Evolutionary conservation across 176 grass and related monocot species (phyloP).

Genomic region (Oryza nivara): DNA sequence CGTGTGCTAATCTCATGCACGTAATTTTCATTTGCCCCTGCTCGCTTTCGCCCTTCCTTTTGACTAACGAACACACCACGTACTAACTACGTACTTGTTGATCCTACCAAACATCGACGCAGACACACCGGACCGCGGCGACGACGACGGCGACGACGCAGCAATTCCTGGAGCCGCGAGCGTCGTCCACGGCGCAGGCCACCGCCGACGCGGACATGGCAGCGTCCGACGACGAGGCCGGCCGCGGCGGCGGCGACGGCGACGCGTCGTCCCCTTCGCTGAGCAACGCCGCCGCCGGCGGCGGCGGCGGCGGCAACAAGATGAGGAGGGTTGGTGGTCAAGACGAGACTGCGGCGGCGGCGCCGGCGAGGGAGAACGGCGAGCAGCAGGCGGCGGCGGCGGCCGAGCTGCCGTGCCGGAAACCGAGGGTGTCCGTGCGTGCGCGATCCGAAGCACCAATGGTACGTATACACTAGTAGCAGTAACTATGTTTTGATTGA

Average conservation of each 20-base stretch:
- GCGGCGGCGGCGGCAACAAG: not conserved
- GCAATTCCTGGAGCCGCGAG: slow-evolving; percentile 55
- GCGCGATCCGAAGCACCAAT: slow-evolving; percentile 90
- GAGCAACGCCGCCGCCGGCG: slow-evolving; percentile 19
- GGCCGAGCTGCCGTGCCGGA: slow-evolving; percentile 65
- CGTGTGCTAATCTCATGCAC: slow-evolving; percentile 42
- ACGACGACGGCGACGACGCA: slow-evolving; percentile 29
- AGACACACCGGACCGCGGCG: slow-evolving; percentile 33
- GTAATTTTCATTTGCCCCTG: slow-evolving; percentile 31
- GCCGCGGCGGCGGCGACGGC: not conserved
- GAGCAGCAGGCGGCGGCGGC: slow-evolving; percentile 52
- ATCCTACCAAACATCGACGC: slow-evolving; percentile 42
- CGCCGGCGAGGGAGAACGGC: slow-evolving; percentile 1
- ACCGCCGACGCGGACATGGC: not conserved
- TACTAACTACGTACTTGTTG: slow-evolving; percentile 18
- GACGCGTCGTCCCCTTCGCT: slow-evolving; percentile 28
- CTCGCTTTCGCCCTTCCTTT: slow-evolving; percentile 40
- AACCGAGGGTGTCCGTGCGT: slow-evolving; percentile 85
- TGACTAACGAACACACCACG: slow-evolving; percentile 41
- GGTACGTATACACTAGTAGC: slow-evolving; percentile 29
- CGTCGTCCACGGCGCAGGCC: slow-evolving; percentile 13
- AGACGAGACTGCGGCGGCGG: not conserved
- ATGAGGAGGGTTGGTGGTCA: not conserved
- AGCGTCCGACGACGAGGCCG: slow-evolving; percentile 27
- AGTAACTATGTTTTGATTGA: not conserved